These are phyloP conservation scores for Aspergillus intermedius DNA, from an alignment of 2,329 filamentous ascomycete species.

Conservation along the genomic window DNA sequence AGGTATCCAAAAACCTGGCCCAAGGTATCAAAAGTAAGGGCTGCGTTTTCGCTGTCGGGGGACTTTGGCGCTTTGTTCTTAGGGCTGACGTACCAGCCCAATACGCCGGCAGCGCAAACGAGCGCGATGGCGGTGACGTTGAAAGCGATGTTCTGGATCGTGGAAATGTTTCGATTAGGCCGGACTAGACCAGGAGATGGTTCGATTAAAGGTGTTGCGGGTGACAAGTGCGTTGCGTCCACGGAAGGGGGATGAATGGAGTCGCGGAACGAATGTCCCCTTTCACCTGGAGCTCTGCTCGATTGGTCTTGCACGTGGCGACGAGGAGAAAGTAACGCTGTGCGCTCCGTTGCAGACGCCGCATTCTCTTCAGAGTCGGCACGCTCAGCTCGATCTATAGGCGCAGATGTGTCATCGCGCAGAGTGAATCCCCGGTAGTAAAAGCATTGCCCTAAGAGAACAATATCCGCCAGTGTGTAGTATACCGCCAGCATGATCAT, in stretches of 20 bases:
- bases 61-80: constrained; percentile 26
- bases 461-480: constrained; percentile 86
- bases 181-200: constrained; percentile 29
- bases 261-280: constrained; percentile 36
- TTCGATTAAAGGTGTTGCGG: constrained; percentile 71
- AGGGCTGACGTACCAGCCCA: constrained; percentile 75
- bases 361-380: constrained; percentile 11
- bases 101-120: constrained; percentile 73
- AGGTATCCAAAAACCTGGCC: constrained; percentile 93
- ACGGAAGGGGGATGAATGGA: constrained; percentile 46
- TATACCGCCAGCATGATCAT: constrained; percentile 95
- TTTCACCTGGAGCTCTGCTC: constrained; percentile 3
- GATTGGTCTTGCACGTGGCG: constrained; percentile 2
- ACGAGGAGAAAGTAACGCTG: constrained; percentile 20
- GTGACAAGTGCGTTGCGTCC: constrained; percentile 64
- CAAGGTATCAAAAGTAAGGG: constrained; percentile 62
- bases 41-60: constrained; percentile 12
- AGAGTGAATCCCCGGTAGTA: constrained; percentile 79
- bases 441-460: constrained; percentile 83
- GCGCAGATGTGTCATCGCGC: constrained; percentile 22
- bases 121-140: constrained; percentile 71
- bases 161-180: constrained; percentile 25
- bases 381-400: constrained; percentile 6
- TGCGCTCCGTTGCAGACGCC: constrained; percentile 21
- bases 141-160: constrained; percentile 53